Base-by-base conservation (phyloP, 805 yeast genomes). In the Lipomyces orientalis region DNA sequence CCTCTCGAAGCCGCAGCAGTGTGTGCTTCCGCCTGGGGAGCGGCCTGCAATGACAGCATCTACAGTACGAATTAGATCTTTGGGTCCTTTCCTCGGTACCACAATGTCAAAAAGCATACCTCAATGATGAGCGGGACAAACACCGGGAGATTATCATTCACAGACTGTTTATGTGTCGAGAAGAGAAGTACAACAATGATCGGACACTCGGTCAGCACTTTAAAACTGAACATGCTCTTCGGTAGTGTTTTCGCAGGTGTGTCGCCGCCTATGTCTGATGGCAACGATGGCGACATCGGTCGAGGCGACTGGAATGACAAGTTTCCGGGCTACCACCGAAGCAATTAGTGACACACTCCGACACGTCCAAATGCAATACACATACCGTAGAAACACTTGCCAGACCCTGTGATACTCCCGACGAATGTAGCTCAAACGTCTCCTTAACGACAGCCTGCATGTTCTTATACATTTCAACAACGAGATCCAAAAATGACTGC, bases 181-280 rank as follows among this genome's bases (percentile, higher is more conserved):
- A 91, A 92, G 62, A 96, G 81, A 7, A 97, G 87, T 2, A 95
- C 99, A 88, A 95, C 90, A 3, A 97, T 93, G 52, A 95, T 94
- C 9, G 99, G 99, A 76, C 98, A 93, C 77, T 95, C 99, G 0
- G 97, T 91, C 67, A 95, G 84, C 14, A 94, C 91, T 76, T 93
- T 93, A 83, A 95, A 94, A 0, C 98, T 93, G 71, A 78, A 83
- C 85, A 91, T 85, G 4, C 97, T 89, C 69, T 84, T 85, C 56
- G 84, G 84, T 63, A 93, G 81, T 1, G 84, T 80, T 66, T 87
- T 87, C 7, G 85, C 76, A 25, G 80, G 69, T 1, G 82, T 69
- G 7, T 82, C 84, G 39, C 80, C 82, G 14, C 77, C 75, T 5
- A 82, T 81, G 19, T 81, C 82, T 33, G 78, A 62, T 10, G 73